These are phyloP conservation scores for Aspergillus melleus DNA, from an alignment of 2,329 filamentous ascomycete species.

Conservation along the genomic window DNA sequence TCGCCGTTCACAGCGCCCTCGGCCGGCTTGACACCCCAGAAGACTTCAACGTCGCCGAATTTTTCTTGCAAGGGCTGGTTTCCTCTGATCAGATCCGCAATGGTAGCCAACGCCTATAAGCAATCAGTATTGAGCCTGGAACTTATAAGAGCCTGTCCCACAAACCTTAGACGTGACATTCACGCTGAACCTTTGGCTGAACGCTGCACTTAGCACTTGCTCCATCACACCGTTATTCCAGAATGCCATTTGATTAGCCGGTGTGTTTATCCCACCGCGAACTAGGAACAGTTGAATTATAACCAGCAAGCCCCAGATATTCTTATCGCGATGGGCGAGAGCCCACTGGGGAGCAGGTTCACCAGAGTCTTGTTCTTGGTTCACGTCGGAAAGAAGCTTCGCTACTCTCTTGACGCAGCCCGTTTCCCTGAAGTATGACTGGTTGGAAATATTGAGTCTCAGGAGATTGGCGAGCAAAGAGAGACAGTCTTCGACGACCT, in stretches of 20 bases:
- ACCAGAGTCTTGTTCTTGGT: constrained; percentile 55
- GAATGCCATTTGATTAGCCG: constrained; percentile 81
- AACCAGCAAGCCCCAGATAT: constrained; percentile 84
- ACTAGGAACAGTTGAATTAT: constrained; percentile 84
- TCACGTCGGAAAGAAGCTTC: constrained; percentile 64
- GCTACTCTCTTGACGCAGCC: constrained; percentile 75
- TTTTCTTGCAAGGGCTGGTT: constrained; percentile 79
- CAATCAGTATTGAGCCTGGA: constrained; percentile 11
- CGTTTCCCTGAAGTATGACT: constrained; percentile 89
- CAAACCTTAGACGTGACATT: constrained; percentile 77
- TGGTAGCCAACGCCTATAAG: constrained; percentile 71
- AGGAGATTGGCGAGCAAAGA: constrained; percentile 88
- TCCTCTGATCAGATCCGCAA: constrained; percentile 82
- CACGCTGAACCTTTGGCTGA: constrained; percentile 69
- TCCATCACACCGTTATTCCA: constrained; percentile 79
- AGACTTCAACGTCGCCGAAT: constrained; percentile 84
- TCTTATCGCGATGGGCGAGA: constrained; percentile 77
- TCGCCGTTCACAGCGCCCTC: constrained; percentile 35
- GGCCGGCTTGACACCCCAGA: constrained; percentile 30
- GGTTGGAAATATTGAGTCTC: constrained; percentile 83
- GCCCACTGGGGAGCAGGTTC: constrained; percentile 71
- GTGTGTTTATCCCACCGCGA: constrained; percentile 74
- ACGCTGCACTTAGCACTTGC: constrained; percentile 78
- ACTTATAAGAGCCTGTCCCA: background rate
- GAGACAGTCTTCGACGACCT: constrained; percentile 88